These are phyloP conservation scores for Suillus plorans DNA, from an alignment of 768 basidiomycete genomes.

Conservation along the genomic window DNA sequence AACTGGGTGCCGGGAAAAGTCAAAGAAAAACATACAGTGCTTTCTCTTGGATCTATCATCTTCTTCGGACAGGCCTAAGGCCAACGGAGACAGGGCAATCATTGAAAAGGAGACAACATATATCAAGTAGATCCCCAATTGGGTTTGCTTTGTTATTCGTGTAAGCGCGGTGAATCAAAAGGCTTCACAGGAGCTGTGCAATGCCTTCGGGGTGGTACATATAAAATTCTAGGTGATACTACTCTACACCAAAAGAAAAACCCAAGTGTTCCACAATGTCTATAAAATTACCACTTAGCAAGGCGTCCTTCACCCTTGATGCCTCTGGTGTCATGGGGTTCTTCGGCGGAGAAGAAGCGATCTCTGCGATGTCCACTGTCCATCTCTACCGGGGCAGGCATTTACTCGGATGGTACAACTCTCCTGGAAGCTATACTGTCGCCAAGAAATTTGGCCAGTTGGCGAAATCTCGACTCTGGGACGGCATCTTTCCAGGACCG, in stretches of 20 bases:
- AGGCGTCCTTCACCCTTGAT: constrained; percentile 22
- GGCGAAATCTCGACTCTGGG: constrained; percentile 30
- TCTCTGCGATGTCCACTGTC: constrained; percentile 36
- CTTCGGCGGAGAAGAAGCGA: constrained; percentile 38
- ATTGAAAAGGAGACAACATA: too few relatives aligned
- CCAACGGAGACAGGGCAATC: too few relatives aligned
- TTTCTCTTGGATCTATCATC: too few relatives aligned
- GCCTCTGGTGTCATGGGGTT: constrained; percentile 34
- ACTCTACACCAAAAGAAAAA: neutral
- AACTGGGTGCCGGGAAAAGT: too few relatives aligned
- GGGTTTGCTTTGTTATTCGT: neutral
- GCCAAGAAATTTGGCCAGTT: constrained; percentile 33
- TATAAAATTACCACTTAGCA: constrained; percentile 10
- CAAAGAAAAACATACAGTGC: too few relatives aligned
- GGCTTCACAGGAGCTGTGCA: too few relatives aligned
- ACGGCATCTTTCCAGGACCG: constrained; percentile 32
- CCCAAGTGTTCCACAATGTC: neutral
- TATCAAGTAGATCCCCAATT: neutral
- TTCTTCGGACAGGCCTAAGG: too few relatives aligned
- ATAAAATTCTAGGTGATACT: neutral
- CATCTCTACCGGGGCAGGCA: constrained; percentile 30
- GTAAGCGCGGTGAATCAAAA: too few relatives aligned
- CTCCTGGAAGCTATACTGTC: constrained; percentile 35
- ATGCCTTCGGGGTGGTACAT: neutral
- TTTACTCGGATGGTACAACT: constrained; percentile 39